Percentiles rank a stretch among this genome's conserved stretches.
Conservation (phyloP, 2,329 filamentous ascomycete species). For the Stagonosporopsis cucurbitacearum region DNA sequence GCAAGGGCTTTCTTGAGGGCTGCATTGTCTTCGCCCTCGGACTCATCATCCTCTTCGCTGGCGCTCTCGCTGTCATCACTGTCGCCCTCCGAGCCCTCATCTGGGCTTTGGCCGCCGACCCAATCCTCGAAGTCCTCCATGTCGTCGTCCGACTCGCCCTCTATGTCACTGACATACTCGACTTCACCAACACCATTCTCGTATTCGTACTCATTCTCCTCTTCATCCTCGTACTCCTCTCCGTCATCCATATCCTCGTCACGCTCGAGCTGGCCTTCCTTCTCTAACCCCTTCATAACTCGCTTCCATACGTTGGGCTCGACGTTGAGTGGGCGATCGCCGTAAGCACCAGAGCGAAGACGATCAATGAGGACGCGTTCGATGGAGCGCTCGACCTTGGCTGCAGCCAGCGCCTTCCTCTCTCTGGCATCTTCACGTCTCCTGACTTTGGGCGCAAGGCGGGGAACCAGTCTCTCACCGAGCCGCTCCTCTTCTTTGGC, state of each 20-base stretch:
- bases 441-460: conserved; percentile 86
- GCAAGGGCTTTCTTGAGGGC: conserved; percentile 64
- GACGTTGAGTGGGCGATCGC: conserved; percentile 91
- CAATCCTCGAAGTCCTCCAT: conserved; percentile 82
- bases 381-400: conserved; percentile 94
- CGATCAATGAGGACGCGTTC: conserved; percentile 93
- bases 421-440: conserved; percentile 57
- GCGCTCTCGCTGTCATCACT: conserved; percentile 64
- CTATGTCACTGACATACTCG: conserved; percentile 92
- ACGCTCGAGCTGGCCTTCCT: conserved; percentile 78
- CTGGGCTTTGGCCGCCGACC: conserved; percentile 74
- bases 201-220: conserved; percentile 68
- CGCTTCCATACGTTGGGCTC: conserved; percentile 97
- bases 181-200: conserved; percentile 76
- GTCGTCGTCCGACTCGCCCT: conserved; percentile 75
- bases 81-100: conserved; percentile 62
- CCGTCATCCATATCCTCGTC: conserved; percentile 91
- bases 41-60: conserved; percentile 61
- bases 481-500: conserved; percentile 88
- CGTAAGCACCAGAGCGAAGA: conserved; percentile 89
- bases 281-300: conserved; percentile 88
- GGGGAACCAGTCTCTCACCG: conserved; percentile 86
- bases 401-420: conserved; percentile 61
- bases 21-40: conserved; percentile 60
- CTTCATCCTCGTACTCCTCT: conserved; percentile 77